These are phyloP conservation scores for Gyromitra esculenta DNA, from an alignment of 2,329 filamentous ascomycete species.

Conservation along the genomic window DNA sequence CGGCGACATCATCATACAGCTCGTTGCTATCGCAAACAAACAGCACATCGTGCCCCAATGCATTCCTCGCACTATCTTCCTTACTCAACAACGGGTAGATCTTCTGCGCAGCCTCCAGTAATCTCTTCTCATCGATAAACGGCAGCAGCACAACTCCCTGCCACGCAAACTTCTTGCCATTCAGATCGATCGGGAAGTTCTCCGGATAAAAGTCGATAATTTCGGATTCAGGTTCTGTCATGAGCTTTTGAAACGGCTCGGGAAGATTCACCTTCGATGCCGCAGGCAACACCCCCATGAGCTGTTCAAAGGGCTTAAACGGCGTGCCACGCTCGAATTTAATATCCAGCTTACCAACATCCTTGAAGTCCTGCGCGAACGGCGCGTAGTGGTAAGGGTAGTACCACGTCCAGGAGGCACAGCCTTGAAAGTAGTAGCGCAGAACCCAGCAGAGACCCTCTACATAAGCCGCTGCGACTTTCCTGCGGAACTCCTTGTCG, in stretches of 20 bases:
- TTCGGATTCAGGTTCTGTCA: constrained; percentile 85
- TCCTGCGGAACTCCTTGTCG: constrained; percentile 84
- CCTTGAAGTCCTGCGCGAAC: constrained; percentile 93
- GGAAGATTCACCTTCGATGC: constrained; percentile 92
- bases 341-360: constrained; percentile 80
- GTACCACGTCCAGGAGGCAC: constrained; percentile 98
- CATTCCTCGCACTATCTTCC: constrained; percentile 81
- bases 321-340: constrained; percentile 84
- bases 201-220: constrained; percentile 98
- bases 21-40: constrained; percentile 85
- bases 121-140: constrained; percentile 91
- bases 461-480: constrained; percentile 89
- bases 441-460: constrained; percentile 96
- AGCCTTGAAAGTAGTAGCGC: constrained; percentile 97
- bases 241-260: constrained; percentile 85
- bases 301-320: constrained; percentile 92
- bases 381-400: constrained; percentile 99
- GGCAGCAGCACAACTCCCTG: constrained; percentile 85
- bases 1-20: constrained; percentile 84
- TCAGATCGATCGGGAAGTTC: constrained; percentile 91
- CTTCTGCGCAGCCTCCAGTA: constrained; percentile 81
- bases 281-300: constrained; percentile 97
- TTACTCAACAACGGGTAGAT: constrained; percentile 81
- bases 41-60: constrained; percentile 80
- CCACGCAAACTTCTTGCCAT: constrained; percentile 99